Conservation (phyloP, 306 rosid species). For the Boehmeria nivea region DNA sequence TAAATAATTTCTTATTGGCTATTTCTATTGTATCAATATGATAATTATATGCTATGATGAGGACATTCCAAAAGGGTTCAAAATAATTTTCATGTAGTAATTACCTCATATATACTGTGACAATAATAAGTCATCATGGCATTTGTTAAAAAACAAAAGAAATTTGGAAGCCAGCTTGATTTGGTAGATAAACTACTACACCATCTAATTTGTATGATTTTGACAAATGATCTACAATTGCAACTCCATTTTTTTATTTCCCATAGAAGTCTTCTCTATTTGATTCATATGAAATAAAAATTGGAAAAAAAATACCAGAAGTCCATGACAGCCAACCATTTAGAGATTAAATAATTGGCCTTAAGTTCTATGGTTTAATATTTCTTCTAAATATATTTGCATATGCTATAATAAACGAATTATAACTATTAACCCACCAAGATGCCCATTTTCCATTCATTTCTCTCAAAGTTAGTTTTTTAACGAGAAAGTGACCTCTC, state of each 20-base stretch:
- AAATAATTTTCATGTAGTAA: not conserved
- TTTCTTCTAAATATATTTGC: not conserved
- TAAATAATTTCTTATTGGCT: no score
- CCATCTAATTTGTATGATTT: no score
- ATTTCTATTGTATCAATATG: no score
- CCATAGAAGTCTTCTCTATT: constrained; percentile 2
- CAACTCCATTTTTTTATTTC: not conserved
- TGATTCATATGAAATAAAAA: not conserved
- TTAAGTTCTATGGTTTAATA: constrained; percentile 2
- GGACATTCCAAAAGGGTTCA: not conserved
- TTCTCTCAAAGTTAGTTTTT: not conserved
- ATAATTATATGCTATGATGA: no score
- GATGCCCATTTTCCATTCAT: not conserved
- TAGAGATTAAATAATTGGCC: not conserved
- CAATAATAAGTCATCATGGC: not conserved
- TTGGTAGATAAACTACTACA: not conserved
- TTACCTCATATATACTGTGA: not conserved
- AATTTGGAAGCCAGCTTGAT: constrained; percentile 1
- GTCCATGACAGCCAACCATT: not conserved
- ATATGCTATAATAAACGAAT: not conserved
- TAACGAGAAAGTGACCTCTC: not conserved
- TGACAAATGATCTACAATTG: constrained; percentile 4
- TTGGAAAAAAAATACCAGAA: not conserved
- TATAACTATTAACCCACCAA: not conserved
- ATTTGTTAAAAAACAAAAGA: not conserved